phyloP scores from a whole-genome alignment of 257 asterid species.

The Lithospermum erythrorhizon region DNA sequence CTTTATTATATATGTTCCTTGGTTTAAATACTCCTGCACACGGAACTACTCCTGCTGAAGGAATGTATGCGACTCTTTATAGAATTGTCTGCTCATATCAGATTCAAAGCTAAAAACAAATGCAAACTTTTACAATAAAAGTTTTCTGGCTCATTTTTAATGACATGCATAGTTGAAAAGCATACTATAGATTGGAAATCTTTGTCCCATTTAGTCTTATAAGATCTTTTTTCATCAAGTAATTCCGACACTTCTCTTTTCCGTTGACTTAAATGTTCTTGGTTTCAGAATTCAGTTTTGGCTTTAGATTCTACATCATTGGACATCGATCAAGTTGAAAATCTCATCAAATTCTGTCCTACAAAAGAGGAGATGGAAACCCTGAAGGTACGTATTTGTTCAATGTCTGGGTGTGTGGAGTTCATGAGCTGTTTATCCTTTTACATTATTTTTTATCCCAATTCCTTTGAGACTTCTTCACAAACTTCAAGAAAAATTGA shows the following conservation, averaged over 20 bases:
- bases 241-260: not conserved
- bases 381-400: conserved; percentile 44
- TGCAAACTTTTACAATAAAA: too few species aligned
- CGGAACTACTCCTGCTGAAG: too few species aligned
- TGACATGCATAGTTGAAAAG: not conserved
- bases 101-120: too few species aligned
- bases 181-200: not conserved
- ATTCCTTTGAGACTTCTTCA: not conserved
- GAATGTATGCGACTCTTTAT: too few species aligned
- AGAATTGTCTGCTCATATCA: too few species aligned
- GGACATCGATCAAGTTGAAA: conserved; percentile 99
- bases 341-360: conserved; percentile 93
- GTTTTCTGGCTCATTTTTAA: too few species aligned
- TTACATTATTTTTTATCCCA: not conserved
- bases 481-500: not conserved
- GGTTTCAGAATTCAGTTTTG: conserved; percentile 62
- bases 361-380: conserved; percentile 99
- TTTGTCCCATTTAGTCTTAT: not conserved
- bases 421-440: not conserved
- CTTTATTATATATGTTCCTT: too few species aligned
- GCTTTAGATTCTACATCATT: conserved; percentile 82
- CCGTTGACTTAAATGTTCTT: conserved; percentile 10
- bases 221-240: not conserved
- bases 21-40: too few species aligned
- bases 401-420: not conserved